Base-by-base conservation (phyloP, 495 filamentous ascomycete genomes). In the Aspergillus carlsbadensis region DNA sequence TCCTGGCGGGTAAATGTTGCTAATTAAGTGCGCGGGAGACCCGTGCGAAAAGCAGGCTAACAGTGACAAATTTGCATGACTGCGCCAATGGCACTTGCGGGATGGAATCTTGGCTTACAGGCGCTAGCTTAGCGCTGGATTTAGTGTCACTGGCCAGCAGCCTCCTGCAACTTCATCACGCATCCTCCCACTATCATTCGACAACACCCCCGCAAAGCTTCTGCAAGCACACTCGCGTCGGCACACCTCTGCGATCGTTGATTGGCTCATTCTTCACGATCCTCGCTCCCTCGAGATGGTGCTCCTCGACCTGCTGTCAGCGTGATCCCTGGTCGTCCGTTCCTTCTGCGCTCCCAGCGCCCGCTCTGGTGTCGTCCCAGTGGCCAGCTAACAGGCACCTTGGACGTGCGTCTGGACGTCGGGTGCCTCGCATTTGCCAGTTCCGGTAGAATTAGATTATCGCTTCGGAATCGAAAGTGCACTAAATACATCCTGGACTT, bases 31-130 rank as follows among this genome's bases (percentile, higher is more conserved):
- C 52, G 52, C 52, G 56, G 57, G 45, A 43, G 45, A 55, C 57
- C 64, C 64, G 61, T 57, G 61, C 58, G 57, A 61, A 52, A n/a
- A 64, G 18, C 18, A 50, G 53, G 18, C 6, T 22, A 22, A 10
- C 39, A 4, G 11, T 20, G 39, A 17, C 39, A 41, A 46, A 44
- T 34, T 24, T 46, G 26, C 18, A 11, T 13, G 6, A 11, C 8
- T 34, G 18, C 3, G 2, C 52, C 50, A 63, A 59, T 63, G 36
- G 21, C 1, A 6, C 21, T 48, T 4, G 29, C 41, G 20, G 34
- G 18, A 39, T 20, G 47, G 47, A 58, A 69, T 64, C 66, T 69
- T 69, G 66, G 66, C 66, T 60, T 57, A 50, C 31, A 34, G 37
- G 43, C 40, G 47, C 63, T 62, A 61, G 43, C 22, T 49, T 65